These are phyloP conservation scores for Didymella glomerata DNA, from an alignment of 2,329 filamentous ascomycete species.

Conservation along the genomic window DNA sequence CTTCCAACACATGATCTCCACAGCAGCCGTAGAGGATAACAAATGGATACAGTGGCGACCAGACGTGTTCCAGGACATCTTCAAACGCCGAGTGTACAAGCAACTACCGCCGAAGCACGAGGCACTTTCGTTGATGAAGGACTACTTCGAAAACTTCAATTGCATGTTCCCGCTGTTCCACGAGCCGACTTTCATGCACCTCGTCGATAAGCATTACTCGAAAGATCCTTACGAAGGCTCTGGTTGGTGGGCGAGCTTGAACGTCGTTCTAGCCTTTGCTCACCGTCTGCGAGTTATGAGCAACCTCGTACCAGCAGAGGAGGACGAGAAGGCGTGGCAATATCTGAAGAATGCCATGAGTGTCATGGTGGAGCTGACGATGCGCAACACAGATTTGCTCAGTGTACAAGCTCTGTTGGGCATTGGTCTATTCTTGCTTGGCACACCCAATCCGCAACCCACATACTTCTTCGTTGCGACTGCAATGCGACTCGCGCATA, in stretches of 20 bases:
- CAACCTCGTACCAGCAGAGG: slow-evolving; percentile 86
- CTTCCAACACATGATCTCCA: slow-evolving; percentile 94
- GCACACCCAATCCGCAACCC: slow-evolving; percentile 95
- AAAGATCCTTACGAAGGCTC: slow-evolving; percentile 91
- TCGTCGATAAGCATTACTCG: slow-evolving; percentile 94
- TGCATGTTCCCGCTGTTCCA: slow-evolving; percentile 98
- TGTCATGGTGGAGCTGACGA: slow-evolving; percentile 88
- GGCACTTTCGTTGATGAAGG: slow-evolving; percentile 84
- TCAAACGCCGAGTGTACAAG: slow-evolving; percentile 83
- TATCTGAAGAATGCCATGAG: slow-evolving; percentile 97
- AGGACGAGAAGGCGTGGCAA: slow-evolving; percentile 93
- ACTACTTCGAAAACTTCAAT: slow-evolving; percentile 99
- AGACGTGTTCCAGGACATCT: slow-evolving; percentile 94
- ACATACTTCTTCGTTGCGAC: slow-evolving; percentile 90
- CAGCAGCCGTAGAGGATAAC: slow-evolving; percentile 85
- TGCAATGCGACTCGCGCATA: slow-evolving; percentile 89
- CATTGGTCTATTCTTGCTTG: slow-evolving; percentile 93
- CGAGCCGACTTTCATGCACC: slow-evolving; percentile 97
- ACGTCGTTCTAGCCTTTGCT: slow-evolving; percentile 91
- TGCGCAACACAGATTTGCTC: slow-evolving; percentile 93
- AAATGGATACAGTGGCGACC: slow-evolving; percentile 98
- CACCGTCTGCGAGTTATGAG: slow-evolving; percentile 94
- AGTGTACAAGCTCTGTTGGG: slow-evolving; percentile 94
- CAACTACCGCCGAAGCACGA: slow-evolving; percentile 86
- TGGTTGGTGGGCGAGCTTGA: slow-evolving; percentile 98